These are phyloP conservation scores for Aspergillus nidulans DNA, from an alignment of 495 filamentous ascomycete species.

Conservation along the genomic window DNA sequence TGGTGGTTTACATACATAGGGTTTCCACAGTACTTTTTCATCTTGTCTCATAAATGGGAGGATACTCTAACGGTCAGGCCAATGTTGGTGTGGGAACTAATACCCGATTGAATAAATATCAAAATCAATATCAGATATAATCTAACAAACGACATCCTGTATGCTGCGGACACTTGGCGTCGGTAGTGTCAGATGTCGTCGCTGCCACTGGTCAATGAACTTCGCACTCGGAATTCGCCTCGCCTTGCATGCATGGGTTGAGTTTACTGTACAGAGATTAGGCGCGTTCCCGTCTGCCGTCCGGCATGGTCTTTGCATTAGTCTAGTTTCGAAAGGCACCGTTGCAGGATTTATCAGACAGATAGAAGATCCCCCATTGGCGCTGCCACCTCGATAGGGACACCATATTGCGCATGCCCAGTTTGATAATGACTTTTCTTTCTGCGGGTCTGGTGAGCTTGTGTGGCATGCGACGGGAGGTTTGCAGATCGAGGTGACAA, in stretches of 20 bases:
- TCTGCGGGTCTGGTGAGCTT: not conserved
- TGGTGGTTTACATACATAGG: not conserved
- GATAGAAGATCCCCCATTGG: too few relatives aligned
- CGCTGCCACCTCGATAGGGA: too few relatives aligned
- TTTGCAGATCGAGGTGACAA: too few relatives aligned
- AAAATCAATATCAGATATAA: not conserved
- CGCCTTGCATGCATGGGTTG: not conserved
- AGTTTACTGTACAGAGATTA: too few relatives aligned
- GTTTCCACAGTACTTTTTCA: not conserved
- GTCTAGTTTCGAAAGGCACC: not conserved
- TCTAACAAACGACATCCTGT: too few relatives aligned
- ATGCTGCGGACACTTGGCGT: not conserved
- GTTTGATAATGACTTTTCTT: not conserved
- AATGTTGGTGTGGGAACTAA: not conserved
- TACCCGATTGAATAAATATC: not conserved
- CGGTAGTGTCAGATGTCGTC: not conserved
- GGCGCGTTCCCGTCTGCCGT: too few relatives aligned
- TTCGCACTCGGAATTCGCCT: not conserved
- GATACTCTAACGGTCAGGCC: too few relatives aligned
- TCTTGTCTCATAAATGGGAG: not conserved
- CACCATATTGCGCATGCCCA: not conserved
- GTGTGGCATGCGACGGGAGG: not conserved
- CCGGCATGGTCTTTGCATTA: not conserved
- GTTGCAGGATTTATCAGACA: not conserved
- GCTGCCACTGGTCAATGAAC: not conserved